phyloP scores from a whole-genome alignment of 2,329 filamentous ascomycete species.

The Colletotrichum camelliae region DNA sequence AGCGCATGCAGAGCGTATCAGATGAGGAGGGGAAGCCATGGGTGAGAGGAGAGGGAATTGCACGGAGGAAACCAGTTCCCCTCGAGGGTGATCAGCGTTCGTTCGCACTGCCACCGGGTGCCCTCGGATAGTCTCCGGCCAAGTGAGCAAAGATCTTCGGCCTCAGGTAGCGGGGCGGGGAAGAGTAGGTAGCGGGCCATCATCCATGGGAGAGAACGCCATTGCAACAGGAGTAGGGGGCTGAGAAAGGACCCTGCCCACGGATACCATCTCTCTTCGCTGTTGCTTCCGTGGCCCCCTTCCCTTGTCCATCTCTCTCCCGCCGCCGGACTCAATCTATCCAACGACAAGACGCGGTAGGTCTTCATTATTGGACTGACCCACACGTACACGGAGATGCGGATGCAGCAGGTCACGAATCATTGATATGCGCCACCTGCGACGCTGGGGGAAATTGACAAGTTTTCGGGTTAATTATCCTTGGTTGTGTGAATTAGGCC shows the following conservation, averaged over 20 bases:
- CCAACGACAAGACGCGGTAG: not conserved
- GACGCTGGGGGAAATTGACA: conserved; percentile 6
- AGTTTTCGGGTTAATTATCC: conserved; percentile 4
- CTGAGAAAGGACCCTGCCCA: not conserved
- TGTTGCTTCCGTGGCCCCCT: not conserved
- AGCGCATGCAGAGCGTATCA: not conserved
- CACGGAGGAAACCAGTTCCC: not conserved
- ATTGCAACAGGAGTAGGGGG: not conserved
- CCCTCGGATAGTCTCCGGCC: not conserved
- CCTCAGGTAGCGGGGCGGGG: conserved; percentile 15
- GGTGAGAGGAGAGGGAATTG: not conserved
- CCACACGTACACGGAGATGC: not conserved
- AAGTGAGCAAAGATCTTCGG: conserved; percentile 11
- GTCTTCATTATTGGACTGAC: not conserved
- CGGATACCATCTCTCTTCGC: not conserved
- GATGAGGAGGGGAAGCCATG: not conserved
- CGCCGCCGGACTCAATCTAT: not conserved
- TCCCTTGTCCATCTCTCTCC: not conserved
- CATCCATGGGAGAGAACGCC: not conserved
- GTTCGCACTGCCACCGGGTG: conserved; percentile 1
- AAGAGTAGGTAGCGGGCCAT: not conserved
- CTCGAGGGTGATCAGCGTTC: not conserved
- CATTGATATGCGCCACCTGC: not conserved
- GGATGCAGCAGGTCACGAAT: conserved; percentile 1
- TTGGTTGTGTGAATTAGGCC: not conserved